Evolutionary conservation across 1,139 yeast species (phyloP), one percentile per base, ranked within the genome.

Genomic region (Magnusiomyces paraingens): DNA sequence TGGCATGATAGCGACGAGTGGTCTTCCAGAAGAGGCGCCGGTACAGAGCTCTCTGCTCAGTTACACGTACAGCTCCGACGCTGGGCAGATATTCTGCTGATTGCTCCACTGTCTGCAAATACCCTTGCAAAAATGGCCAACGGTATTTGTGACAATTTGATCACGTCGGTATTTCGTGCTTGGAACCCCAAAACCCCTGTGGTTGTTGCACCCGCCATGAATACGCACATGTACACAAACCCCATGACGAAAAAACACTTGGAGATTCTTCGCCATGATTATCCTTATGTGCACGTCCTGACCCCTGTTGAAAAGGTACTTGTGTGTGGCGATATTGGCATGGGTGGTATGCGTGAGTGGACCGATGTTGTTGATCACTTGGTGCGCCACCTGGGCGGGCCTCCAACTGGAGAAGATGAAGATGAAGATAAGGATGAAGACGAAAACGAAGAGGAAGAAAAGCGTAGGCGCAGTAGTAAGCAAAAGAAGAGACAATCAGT

Each of bases 291-390:
- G 57, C 91, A 89, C 58, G 83, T 93, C 17, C 78, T 93, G 65
- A 84, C 82, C 64, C 99, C 99, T 0, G 91, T 93, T 29, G 99
- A 93, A 65, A 93, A 93, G 69, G 95, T 91, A 6, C 76, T 89
- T 60, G 89, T 88, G 3, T 89, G 96, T 73, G 99, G 99, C 51
- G 99, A 93, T 70, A 88, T 93, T 56, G 99, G 99, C 2, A 86
- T 82, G 75, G 99, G 99, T 26, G 99, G 98, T 10, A 93, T 93
- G 99, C 78, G 96, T 65, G 98, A 93, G 70, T 91, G 98, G 97
- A 79, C 83, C 58, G 97, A 90, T 60, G 80, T 91, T 53, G 97
- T 90, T 11, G 96, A 89, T 63, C 81, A 83, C 15, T 70, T 89
- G 54, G 82, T 88, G 52, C 77, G 81, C 4, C 61, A 66, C 22